Evolutionary conservation across 805 yeast genomes (phyloP), one percentile per base, ranked within the genome.

Genomic region (Kluyveromyces aestuarii): DNA sequence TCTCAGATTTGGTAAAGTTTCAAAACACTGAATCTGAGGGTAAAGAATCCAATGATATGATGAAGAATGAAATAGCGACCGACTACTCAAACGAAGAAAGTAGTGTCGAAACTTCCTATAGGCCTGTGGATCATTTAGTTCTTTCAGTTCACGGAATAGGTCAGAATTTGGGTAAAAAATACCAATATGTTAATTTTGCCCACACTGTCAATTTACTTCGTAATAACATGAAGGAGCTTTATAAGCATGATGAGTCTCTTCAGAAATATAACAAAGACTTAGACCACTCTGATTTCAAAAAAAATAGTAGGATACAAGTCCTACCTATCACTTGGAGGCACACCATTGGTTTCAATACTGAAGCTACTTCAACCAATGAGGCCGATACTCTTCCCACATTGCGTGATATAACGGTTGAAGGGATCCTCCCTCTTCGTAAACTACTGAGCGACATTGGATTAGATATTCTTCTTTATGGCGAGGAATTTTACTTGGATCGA

Each of bases 61-160:
- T 73, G 53, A 71, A 75, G 54, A 57, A 65, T n/a, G 72, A 71
- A n/a, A 62, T 74, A 58, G 84, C 79, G 55, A 72, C 68, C 27
- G 82, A 79, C 50, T 71, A 71, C 53, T 64, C 72, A 66, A 64
- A 78, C 66, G 60, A 80, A 65, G 50, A 76, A 51, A 59, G 69
- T 53, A 70, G 72, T 0, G 67, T 63, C 30, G 73, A 71, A 55
- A 67, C 60, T 16, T 64, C 66, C 13, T 62, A 67, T 10, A 62
- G 80, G 45, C 66, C 71, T n/a, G 68, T 76, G 21, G 72, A 72
- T 44, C 79, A 76, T 62, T 68, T 91, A 52, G 79, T 90, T 1
- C 70, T 91, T n/a, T 88, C 96, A 60, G 78, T 91, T 27, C 99
- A 91, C 68, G 99, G 99, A 0, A 87, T 91, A 51, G 99, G 98